Evolutionary conservation across 768 basidiomycete genomes (phyloP), one percentile per base, ranked within the genome.

Genomic region (Lanmaoa rubissima): DNA sequence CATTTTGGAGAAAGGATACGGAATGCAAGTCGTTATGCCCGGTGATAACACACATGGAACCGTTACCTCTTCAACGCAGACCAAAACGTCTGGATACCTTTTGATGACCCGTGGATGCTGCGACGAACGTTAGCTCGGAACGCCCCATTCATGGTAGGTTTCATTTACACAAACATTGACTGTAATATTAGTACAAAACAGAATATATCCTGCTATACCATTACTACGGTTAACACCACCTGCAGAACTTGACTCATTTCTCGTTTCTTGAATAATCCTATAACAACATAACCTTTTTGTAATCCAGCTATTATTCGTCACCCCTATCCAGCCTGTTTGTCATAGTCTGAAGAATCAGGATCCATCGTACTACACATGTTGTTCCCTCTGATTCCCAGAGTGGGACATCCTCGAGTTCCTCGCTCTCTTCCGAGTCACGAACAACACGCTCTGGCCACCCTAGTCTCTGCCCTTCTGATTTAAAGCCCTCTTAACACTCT

Each of bases 1-100:
- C 54, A 60, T 24, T 81, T 68, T 31, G 79, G 79, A 42, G 77
- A 79, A 59, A 71, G 74, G 47, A 83, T 87, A 47, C 75, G 84
- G 11, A 71, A 70, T 61, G 68, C 68, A n/a, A 85, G 83, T 59
- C 74, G 69, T 35, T 76, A 77, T 62, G 77, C 79, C 3, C 55
- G 12, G 8, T 28, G 40, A 61, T 47, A 11, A 53, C 0, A 14
- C 32, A 4, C 44, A 26, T 19, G 3, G 19, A 19, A 12, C 6
- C 5, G 8, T 6, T 11, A 6, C 21, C 11, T n/a, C 28, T 31
- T 32, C 21, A 3, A 10, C 32, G 2, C 32, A 24, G 14, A 31
- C 5, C 16, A 21, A 19, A 10, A n/a, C 1, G 38, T 21, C 31
- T 11, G 49, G 5, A 14, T 19, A 19, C n/a, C 5, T 7, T 19